Percentiles rank a stretch among this genome's conserved stretches.
These are phyloP conservation scores for Phaeosphaeria sp. DNA, from an alignment of 2,329 filamentous ascomycete genomes.

Conservation along the genomic window DNA sequence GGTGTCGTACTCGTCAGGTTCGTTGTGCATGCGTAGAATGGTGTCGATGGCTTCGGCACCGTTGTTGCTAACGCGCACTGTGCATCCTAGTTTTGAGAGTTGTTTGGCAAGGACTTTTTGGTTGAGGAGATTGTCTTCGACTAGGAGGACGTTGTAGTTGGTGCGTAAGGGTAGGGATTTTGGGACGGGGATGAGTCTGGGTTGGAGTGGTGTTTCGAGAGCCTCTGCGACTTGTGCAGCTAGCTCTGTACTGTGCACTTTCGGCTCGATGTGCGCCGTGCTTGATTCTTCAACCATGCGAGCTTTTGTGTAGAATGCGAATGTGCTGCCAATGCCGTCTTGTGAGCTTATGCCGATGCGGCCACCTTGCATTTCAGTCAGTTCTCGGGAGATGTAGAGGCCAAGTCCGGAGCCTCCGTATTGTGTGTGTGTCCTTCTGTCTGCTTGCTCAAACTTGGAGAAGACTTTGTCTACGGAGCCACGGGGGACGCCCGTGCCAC, in stretches of 20 bases:
- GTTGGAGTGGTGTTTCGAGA: not conserved
- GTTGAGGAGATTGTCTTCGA: constrained; percentile 44
- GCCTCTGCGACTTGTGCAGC: not conserved
- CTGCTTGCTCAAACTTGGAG: constrained; percentile 14
- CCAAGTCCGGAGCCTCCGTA: not conserved
- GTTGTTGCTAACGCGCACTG: constrained; percentile 32
- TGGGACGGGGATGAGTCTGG: not conserved
- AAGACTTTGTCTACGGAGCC: constrained; percentile 11
- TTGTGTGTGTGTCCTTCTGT: constrained; percentile 19
- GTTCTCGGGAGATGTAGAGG: constrained; percentile 11
- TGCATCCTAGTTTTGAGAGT: constrained; percentile 32
- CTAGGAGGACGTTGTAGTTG: constrained; percentile 22
- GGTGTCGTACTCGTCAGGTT: constrained; percentile 1
- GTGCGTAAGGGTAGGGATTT: not conserved
- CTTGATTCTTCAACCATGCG: not conserved
- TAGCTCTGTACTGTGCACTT: not conserved
- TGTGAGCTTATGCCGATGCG: constrained; percentile 29
- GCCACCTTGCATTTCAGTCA: constrained; percentile 35
- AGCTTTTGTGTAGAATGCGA: constrained; percentile 33
- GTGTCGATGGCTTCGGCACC: constrained; percentile 32
- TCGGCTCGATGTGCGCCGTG: not conserved
- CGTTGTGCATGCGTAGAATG: constrained; percentile 13
- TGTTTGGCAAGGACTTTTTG: constrained; percentile 35
- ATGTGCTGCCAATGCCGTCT: constrained; percentile 28
- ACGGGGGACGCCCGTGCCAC: constrained; percentile 4